Percentiles rank a stretch among this genome's conserved stretches.
Conservation (phyloP, 345 rosid species). For the Eucalyptus coolabah region DNA sequence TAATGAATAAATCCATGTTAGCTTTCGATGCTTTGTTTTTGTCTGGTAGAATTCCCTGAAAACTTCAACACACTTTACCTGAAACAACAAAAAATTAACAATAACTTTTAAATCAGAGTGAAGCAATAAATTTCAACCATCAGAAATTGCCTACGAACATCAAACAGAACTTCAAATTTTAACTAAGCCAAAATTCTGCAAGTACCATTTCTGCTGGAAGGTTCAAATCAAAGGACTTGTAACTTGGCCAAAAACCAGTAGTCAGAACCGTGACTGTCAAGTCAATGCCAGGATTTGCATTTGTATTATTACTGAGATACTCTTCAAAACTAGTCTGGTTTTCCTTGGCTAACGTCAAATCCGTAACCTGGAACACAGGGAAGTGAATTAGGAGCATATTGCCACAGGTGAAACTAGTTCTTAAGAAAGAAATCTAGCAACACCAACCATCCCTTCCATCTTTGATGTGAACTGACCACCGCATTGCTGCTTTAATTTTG, state of each 20-base stretch:
- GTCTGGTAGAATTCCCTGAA: slow-evolving; percentile 53
- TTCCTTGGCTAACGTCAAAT: slow-evolving; percentile 80
- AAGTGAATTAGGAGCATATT: background rate
- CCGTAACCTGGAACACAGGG: slow-evolving; percentile 45
- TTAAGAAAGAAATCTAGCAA: background rate
- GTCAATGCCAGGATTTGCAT: slow-evolving; percentile 64
- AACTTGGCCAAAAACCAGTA: slow-evolving; percentile 91
- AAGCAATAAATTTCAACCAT: background rate
- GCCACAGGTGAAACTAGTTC: background rate
- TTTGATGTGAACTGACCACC: slow-evolving; percentile 80
- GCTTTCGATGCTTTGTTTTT: slow-evolving; percentile 54
- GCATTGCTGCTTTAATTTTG: slow-evolving; percentile 69
- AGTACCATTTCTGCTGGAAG: slow-evolving; percentile 79
- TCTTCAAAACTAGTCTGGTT: slow-evolving; percentile 67
- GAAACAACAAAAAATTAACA: background rate
- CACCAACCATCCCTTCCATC: slow-evolving; percentile 79
- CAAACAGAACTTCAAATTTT: background rate
- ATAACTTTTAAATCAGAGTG: background rate
- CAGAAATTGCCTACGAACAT: background rate
- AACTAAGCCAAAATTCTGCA: background rate
- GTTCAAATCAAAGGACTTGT: slow-evolving; percentile 68
- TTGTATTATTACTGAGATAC: slow-evolving; percentile 40
- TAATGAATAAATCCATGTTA: slow-evolving; percentile 62
- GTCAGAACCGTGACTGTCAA: slow-evolving; percentile 79
- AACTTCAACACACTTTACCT: slow-evolving; percentile 66